These are phyloP conservation scores for Candida glucosophila DNA, from an alignment of 1,139 yeast species.

Conservation along the genomic window DNA sequence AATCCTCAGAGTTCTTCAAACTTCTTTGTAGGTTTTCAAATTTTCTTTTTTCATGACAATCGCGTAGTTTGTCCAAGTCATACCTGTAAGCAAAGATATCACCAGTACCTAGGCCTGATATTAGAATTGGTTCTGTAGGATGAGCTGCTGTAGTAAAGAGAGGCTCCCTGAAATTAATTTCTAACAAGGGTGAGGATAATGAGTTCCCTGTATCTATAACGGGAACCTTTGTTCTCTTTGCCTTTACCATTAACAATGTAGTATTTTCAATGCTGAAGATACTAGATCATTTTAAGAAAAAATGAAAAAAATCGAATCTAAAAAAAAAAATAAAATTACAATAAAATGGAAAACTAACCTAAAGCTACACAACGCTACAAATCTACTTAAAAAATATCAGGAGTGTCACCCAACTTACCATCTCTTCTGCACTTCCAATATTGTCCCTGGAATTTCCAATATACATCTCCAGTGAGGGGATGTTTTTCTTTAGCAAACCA, in stretches of 20 bases:
- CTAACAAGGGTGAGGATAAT: slow-evolving; percentile 45
- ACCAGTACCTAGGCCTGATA: slow-evolving; percentile 76
- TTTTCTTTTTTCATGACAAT: slow-evolving; percentile 17
- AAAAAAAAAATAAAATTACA: no score
- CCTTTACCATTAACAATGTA: no score
- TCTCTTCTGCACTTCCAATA: slow-evolving; percentile 70
- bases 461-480: slow-evolving; percentile 72
- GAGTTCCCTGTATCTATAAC: no score
- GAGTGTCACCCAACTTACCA: slow-evolving; percentile 37
- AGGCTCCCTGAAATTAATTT: slow-evolving; percentile 52
- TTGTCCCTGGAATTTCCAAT: slow-evolving; percentile 64
- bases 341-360: no score
- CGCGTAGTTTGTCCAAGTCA: slow-evolving; percentile 37
- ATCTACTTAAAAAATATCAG: slow-evolving; percentile 41
- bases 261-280: no score
- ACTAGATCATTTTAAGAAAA: no score
- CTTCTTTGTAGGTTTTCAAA: slow-evolving; percentile 13
- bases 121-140: slow-evolving; percentile 58
- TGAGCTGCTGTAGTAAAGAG: slow-evolving; percentile 72
- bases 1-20: slow-evolving; percentile 16
- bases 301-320: no score
- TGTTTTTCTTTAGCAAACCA: slow-evolving; percentile 71
- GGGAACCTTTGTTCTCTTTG: no score
- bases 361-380: no score
- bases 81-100: slow-evolving; percentile 53